phyloP scores from a whole-genome alignment of 371 early-diverging fungal species.

The Mortierella sp. region DNA sequence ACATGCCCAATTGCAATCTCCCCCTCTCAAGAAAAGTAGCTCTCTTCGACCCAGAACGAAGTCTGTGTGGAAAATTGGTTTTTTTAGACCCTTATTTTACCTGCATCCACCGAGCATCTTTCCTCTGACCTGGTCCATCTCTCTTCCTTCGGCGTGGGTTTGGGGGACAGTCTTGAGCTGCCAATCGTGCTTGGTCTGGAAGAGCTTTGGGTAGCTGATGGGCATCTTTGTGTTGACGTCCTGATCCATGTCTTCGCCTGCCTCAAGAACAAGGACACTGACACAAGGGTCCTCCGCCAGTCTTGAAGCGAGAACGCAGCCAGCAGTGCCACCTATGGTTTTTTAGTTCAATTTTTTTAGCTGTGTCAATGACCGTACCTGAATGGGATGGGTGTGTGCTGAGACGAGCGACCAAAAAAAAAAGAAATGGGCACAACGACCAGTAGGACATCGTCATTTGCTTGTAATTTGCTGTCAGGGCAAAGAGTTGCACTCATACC shows the following conservation, averaged over 20 bases:
- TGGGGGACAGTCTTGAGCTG: conserved; percentile 29
- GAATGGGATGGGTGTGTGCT: no score
- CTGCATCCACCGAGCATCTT: conserved; percentile 56
- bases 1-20: background rate
- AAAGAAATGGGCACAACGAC: background rate
- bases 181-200: conserved; percentile 26
- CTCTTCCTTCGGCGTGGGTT: conserved; percentile 28
- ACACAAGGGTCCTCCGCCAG: conserved; percentile 30
- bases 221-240: background rate
- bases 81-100: conserved; percentile 6
- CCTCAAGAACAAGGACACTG: conserved; percentile 33
- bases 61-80: background rate
- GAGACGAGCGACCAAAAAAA: background rate
- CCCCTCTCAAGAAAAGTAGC: background rate
- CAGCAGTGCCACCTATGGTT: conserved; percentile 39
- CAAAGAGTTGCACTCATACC: conserved; percentile 13
- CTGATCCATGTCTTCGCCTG: conserved; percentile 30
- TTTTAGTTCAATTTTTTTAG: background rate
- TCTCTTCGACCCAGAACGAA: background rate
- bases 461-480: background rate
- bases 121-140: conserved; percentile 42
- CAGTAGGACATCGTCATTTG: background rate
- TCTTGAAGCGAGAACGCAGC: conserved; percentile 36
- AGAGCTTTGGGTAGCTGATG: background rate
- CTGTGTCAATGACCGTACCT: no score